Conservation (phyloP, 305 asterid species). For the Vinca major region DNA sequence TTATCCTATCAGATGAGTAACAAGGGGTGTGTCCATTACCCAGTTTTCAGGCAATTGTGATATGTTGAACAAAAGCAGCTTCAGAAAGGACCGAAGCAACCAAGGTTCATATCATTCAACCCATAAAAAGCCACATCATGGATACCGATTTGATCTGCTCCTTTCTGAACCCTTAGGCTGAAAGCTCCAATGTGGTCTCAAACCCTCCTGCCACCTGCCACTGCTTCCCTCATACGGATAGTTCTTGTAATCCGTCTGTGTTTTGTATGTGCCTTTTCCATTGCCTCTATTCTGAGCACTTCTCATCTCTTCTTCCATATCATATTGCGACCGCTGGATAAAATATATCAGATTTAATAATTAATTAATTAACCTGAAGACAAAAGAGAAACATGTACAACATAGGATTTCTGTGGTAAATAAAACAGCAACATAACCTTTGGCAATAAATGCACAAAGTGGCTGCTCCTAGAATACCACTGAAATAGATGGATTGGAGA, state of each 20-base stretch:
- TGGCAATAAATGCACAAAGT: no score
- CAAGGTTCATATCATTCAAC: background rate
- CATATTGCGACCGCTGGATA: conserved; percentile 68
- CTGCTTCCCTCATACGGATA: conserved; percentile 38
- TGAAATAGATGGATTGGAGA: background rate
- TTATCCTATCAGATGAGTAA: no score
- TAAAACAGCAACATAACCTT: no score
- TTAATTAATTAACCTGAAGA: background rate
- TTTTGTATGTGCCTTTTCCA: conserved; percentile 27
- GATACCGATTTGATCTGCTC: conserved; percentile 36
- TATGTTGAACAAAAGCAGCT: background rate
- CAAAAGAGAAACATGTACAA: background rate
- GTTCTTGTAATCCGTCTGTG: conserved; percentile 37
- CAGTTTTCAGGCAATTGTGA: background rate
- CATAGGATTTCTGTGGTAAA: background rate
- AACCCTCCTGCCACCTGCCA: conserved; percentile 45
- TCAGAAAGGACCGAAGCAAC: background rate
- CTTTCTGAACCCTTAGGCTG: conserved; percentile 40
- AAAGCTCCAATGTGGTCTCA: conserved; percentile 42
- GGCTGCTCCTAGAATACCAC: no score
- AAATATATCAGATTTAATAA: conserved; percentile 20
- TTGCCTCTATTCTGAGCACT: conserved; percentile 43
- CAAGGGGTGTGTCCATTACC: background rate
- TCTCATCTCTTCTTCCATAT: conserved; percentile 72
- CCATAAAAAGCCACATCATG: conserved; percentile 15